Conservation (phyloP, 1,284 basidiomycete genomes). For the Trichosporon sp. region DNA sequence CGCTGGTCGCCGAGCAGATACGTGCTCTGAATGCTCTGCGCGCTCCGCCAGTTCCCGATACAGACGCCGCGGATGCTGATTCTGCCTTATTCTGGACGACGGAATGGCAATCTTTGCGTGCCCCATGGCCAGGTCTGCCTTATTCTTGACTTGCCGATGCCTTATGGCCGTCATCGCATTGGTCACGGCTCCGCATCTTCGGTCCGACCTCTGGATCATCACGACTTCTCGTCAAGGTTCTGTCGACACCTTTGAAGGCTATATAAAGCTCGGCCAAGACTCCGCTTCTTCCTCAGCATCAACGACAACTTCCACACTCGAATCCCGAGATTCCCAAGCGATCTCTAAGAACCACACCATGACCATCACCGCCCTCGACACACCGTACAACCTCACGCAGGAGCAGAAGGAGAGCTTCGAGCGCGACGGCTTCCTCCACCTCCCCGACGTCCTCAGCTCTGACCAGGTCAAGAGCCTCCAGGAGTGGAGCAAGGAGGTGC, state of each 20-base stretch:
- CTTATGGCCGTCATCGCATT: neutral
- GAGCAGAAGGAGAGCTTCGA: slow-evolving; percentile 21
- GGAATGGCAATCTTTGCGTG: neutral
- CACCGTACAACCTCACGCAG: slow-evolving; percentile 17
- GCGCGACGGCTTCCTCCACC: slow-evolving; percentile 28
- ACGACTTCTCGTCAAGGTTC: neutral
- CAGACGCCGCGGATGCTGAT: neutral
- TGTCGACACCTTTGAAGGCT: neutral
- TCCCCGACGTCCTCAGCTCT: slow-evolving; percentile 22
- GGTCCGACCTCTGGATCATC: neutral
- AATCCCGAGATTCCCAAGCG: neutral
- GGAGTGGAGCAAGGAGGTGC: slow-evolving; percentile 32
- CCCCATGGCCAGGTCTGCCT: slow-evolving; percentile 1
- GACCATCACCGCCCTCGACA: slow-evolving; percentile 11
- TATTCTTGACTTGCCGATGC: neutral
- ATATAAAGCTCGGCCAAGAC: neutral
- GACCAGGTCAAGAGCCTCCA: slow-evolving; percentile 24
- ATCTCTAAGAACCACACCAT: neutral
- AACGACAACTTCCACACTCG: neutral
- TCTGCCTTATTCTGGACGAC: slow-evolving; percentile 3
- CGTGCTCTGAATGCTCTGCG: no score
- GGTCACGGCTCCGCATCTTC: neutral
- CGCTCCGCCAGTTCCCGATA: neutral
- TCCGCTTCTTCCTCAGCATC: neutral
- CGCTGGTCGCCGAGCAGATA: neutral